A percentile compares a stretch with the other conserved stretches of the same genome.
phyloP scores from a whole-genome alignment of 495 filamentous ascomycete species.

The Terfezia claveryi region DNA sequence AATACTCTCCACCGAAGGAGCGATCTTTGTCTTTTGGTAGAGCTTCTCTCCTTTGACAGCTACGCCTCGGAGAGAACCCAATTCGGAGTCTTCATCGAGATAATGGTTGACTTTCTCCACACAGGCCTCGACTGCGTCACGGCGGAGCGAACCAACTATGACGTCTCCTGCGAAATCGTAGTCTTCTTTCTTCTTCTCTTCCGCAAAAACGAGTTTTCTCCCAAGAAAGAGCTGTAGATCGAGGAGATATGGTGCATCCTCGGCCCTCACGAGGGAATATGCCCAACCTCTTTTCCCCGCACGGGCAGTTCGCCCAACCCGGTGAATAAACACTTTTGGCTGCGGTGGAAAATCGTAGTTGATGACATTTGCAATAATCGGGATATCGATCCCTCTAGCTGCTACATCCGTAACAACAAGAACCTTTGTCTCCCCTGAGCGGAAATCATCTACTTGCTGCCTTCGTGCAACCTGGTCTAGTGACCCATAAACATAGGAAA shows the following conservation, averaged over 20 bases:
- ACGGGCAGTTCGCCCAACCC: conserved; percentile 84
- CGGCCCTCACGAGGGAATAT: conserved; percentile 68
- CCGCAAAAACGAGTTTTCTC: conserved; percentile 50
- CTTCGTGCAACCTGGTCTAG: conserved; percentile 83
- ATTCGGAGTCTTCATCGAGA: conserved; percentile 49
- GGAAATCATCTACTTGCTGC: conserved; percentile 72
- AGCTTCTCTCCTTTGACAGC: conserved; percentile 78
- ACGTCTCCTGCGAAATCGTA: conserved; percentile 60
- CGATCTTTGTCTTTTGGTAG: conserved; percentile 70
- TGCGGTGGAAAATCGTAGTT: conserved; percentile 97
- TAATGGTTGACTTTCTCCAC: conserved; percentile 63
- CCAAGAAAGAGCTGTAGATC: conserved; percentile 91
- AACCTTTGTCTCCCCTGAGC: conserved; percentile 63
- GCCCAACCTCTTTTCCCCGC: conserved; percentile 83
- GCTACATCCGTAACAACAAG: conserved; percentile 96
- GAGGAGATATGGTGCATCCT: conserved; percentile 72
- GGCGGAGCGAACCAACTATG: conserved; percentile 46
- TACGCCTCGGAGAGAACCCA: conserved; percentile 44
- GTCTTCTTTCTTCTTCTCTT: conserved; percentile 25
- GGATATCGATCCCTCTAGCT: conserved; percentile 93
- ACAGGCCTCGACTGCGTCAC: conserved; percentile 46
- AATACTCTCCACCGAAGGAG: conserved; percentile 67
- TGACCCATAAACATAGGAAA: conserved; percentile 81
- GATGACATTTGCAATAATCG: conserved; percentile 85
- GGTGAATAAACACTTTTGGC: conserved; percentile 89